Evolutionary conservation across 2,329 filamentous ascomycete genomes (phyloP).

Genomic region (Coniochaeta ligniaria): DNA sequence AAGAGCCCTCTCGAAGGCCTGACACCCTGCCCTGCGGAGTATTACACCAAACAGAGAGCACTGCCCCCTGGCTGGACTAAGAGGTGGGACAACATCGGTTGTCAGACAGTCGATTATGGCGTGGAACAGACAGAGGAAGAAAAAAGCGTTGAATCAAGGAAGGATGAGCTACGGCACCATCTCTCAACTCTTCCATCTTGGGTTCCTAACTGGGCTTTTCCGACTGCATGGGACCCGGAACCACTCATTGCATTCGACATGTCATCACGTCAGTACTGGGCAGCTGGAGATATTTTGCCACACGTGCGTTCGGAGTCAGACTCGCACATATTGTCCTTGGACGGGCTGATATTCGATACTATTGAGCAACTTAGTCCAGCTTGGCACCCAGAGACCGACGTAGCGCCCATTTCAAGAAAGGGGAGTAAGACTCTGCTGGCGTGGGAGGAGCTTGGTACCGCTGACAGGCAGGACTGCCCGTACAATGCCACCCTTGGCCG

Average conservation of each 20-base stretch:
- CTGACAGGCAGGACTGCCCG: neutral
- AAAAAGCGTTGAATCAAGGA: neutral
- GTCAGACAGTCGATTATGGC: slow-evolving; percentile 3
- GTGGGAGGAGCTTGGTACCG: slow-evolving; percentile 3
- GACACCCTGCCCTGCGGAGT: slow-evolving; percentile 3
- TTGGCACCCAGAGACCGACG: slow-evolving; percentile 5
- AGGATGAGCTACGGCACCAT: neutral
- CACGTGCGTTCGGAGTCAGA: neutral
- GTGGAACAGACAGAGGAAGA: neutral
- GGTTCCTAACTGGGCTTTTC: slow-evolving; percentile 9
- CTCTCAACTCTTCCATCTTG: slow-evolving; percentile 7
- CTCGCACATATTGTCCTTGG: slow-evolving; percentile 1
- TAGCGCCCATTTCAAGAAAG: slow-evolving; percentile 2
- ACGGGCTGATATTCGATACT: slow-evolving; percentile 3
- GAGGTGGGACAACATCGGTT: slow-evolving; percentile 9
- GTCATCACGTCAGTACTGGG: neutral
- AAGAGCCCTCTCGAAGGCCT: slow-evolving; percentile 1
- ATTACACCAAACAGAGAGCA: slow-evolving; percentile 5
- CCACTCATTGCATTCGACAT: slow-evolving; percentile 5
- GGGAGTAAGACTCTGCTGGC: slow-evolving; percentile 1
- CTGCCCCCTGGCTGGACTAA: slow-evolving; percentile 8
- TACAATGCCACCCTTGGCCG: slow-evolving; percentile 3
- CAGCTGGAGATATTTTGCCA: neutral
- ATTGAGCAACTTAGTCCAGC: slow-evolving; percentile 4
- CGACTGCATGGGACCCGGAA: slow-evolving; percentile 4